Conservation (phyloP, 768 basidiomycete genomes). For the Leccinum sublutescens region DNA sequence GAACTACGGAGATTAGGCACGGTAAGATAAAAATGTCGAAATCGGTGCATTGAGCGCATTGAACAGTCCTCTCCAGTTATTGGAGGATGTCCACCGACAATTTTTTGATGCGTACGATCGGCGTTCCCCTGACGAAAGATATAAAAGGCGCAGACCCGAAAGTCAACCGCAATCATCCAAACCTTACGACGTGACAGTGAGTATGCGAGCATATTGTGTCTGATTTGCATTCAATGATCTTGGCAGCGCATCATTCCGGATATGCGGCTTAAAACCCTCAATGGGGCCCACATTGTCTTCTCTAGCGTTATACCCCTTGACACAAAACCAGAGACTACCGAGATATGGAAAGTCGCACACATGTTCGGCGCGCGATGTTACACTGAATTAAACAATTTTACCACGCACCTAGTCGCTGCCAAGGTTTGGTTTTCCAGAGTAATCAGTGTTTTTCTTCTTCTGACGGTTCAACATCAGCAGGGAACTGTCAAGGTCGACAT, state of each 20-base stretch:
- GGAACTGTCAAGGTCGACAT: conserved; percentile 91
- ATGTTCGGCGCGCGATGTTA: conserved; percentile 87
- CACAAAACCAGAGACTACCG: conserved; percentile 70
- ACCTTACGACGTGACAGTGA: conserved; percentile 76
- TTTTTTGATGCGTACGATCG: conserved; percentile 73
- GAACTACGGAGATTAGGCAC: conserved; percentile 78
- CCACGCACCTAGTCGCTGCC: conserved; percentile 91
- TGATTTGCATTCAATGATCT: conserved; percentile 3
- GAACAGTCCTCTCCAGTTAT: conserved; percentile 48
- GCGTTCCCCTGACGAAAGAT: conserved; percentile 27
- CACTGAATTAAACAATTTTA: conserved; percentile 57
- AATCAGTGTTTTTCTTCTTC: conserved; percentile 4
- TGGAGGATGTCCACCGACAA: conserved; percentile 71
- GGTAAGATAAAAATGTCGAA: conserved; percentile 41
- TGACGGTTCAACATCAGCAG: conserved; percentile 43
- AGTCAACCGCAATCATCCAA: conserved; percentile 29
- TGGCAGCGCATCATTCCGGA: conserved; percentile 79
- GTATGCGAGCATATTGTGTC: conserved; percentile 21
- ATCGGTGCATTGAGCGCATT: neutral
- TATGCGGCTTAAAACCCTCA: conserved; percentile 73
- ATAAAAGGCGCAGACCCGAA: conserved; percentile 27
- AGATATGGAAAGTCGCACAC: conserved; percentile 82
- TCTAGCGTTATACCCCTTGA: conserved; percentile 95
- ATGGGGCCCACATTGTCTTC: conserved; percentile 81
- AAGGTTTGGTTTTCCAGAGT: conserved; percentile 51